A percentile compares a stretch with the other conserved stretches of the same genome.
Evolutionary conservation across 2,329 filamentous ascomycete genomes (phyloP).

Genomic region (Diaporthe sp.): DNA sequence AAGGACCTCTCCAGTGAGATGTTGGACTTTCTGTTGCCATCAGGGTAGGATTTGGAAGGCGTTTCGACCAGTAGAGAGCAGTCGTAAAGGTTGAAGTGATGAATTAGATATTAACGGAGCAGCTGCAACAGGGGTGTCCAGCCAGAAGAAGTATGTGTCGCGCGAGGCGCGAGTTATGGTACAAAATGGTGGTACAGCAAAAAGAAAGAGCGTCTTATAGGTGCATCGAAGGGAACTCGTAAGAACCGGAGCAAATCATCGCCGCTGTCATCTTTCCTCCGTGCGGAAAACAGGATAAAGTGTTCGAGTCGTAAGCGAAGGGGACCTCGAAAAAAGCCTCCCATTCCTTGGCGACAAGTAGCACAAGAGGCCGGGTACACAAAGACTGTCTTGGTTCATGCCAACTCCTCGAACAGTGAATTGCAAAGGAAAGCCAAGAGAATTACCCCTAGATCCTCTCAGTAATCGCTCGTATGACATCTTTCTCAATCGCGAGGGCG

Average conservation of each 20-base stretch:
- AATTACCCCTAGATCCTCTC: background rate
- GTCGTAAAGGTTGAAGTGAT: background rate
- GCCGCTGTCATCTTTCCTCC: background rate
- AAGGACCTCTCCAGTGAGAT: background rate
- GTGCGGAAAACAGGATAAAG: background rate
- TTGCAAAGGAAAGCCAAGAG: background rate
- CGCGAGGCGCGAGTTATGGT: background rate
- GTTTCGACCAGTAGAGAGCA: background rate
- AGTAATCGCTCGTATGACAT: too few species aligned
- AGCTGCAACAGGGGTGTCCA: background rate
- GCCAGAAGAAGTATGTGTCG: background rate
- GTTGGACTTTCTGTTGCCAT: background rate
- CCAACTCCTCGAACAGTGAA: background rate
- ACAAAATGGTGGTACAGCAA: background rate
- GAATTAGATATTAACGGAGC: conserved; percentile 1
- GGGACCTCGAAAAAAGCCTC: fast-evolving
- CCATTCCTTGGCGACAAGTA: background rate
- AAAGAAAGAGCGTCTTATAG: background rate
- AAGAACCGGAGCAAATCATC: background rate
- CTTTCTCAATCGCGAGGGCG: background rate
- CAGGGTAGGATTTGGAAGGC: too few species aligned
- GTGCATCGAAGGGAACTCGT: too few species aligned
- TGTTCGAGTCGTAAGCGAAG: background rate
- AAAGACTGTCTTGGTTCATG: background rate
- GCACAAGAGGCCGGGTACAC: background rate